phyloP scores from a whole-genome alignment of 179 eudicot genomes.

The Beta corolliflora region DNA sequence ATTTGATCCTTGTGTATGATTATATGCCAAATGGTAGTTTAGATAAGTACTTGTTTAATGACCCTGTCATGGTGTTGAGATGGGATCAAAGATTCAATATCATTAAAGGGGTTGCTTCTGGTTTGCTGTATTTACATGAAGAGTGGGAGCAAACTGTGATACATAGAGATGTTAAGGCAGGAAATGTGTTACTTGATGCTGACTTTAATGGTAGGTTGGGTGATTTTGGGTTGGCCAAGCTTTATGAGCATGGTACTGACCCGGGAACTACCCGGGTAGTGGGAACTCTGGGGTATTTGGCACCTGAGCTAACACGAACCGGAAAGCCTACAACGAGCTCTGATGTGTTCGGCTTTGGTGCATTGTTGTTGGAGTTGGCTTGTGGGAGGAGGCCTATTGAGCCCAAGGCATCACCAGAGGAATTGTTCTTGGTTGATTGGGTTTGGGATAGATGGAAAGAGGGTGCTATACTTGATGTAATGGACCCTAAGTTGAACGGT shows the following conservation, averaged over 20 bases:
- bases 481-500: slow-evolving; percentile 59
- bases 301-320: slow-evolving; percentile 73
- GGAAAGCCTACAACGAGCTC: slow-evolving; percentile 74
- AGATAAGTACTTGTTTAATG: slow-evolving; percentile 55
- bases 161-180: slow-evolving; percentile 78
- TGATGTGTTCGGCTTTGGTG: slow-evolving; percentile 78
- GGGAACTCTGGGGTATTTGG: slow-evolving; percentile 81
- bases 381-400: slow-evolving; percentile 81
- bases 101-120: slow-evolving; percentile 73
- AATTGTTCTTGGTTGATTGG: slow-evolving; percentile 65
- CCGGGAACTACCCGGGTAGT: slow-evolving; percentile 61
- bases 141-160: slow-evolving; percentile 83
- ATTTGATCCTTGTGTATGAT: slow-evolving; percentile 71
- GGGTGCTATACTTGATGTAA: slow-evolving; percentile 51
- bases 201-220: slow-evolving; percentile 50
- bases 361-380: slow-evolving; percentile 69
- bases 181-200: slow-evolving; percentile 53
- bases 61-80: slow-evolving; percentile 36
- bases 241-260: slow-evolving; percentile 57
- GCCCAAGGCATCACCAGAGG: slow-evolving; percentile 56
- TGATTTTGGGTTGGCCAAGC: slow-evolving; percentile 57
- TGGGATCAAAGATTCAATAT: slow-evolving; percentile 73
- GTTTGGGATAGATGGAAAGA: slow-evolving; percentile 65
- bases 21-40: slow-evolving; percentile 81
- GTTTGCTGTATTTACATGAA: slow-evolving; percentile 68